Conservation (phyloP, 768 basidiomycete genomes). For the Pleurotus djamor region DNA sequence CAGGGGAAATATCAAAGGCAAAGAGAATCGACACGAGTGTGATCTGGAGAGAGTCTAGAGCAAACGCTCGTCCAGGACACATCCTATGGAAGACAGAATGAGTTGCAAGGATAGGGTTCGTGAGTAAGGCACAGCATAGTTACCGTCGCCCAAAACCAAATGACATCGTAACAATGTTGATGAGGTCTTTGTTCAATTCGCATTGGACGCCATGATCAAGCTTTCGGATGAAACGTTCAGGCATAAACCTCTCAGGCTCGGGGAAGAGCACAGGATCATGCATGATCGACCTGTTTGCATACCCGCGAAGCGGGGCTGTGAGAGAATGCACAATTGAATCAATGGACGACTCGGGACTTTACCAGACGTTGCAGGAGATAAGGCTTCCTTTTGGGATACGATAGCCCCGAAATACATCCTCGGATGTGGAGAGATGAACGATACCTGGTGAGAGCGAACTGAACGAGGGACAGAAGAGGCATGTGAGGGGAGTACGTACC, state of each 20-base stretch:
- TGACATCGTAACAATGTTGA: slow-evolving; percentile 28
- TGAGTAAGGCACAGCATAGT: background rate
- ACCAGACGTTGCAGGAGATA: background rate
- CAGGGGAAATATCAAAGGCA: slow-evolving; percentile 7
- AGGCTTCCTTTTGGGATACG: background rate
- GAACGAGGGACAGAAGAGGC: background rate
- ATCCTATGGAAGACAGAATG: background rate
- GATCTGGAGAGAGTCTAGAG: slow-evolving; percentile 1
- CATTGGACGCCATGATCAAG: slow-evolving; percentile 38
- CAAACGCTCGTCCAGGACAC: slow-evolving; percentile 9
- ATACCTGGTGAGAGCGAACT: too few relatives aligned
- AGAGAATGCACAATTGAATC: background rate
- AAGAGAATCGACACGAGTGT: slow-evolving; percentile 6
- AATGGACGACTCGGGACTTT: background rate
- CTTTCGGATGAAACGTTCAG: slow-evolving; percentile 47
- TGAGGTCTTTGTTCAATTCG: slow-evolving; percentile 21
- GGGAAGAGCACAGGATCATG: slow-evolving; percentile 31
- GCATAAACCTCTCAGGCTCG: slow-evolving; percentile 34
- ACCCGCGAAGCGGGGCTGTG: background rate
- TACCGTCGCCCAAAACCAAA: slow-evolving; percentile 31
- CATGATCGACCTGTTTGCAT: slow-evolving; percentile 27
- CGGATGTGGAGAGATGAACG: background rate
- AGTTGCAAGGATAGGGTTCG: background rate
- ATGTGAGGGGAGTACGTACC: background rate
- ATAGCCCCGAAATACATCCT: background rate